Evolutionary conservation across 169 alveolate species (phyloP).

Genomic region (Cryptosporidium sp.): DNA sequence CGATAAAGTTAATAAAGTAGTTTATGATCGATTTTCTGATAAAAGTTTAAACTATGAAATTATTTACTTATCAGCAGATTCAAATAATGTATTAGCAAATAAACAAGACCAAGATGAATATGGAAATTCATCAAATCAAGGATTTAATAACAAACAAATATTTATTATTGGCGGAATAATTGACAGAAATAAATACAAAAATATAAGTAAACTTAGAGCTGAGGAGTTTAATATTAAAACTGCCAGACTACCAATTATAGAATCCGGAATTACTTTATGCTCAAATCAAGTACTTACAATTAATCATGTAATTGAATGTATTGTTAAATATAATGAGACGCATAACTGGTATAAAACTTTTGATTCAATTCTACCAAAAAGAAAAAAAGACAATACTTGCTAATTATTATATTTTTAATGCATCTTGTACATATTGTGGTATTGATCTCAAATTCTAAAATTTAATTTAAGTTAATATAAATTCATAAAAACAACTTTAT

Average conservation of each 20-base stretch:
- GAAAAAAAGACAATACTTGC: conserved; percentile 1
- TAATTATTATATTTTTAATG: conserved; percentile 1
- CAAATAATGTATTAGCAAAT: conserved; percentile 64
- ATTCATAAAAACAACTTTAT: neutral
- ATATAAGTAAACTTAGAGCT: conserved; percentile 74
- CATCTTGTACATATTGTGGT: conserved; percentile 64
- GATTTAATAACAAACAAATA: conserved; percentile 44
- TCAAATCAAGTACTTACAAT: conserved; percentile 60
- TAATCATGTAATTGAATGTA: conserved; percentile 75
- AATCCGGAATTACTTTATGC: conserved; percentile 34
- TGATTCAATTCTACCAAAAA: conserved; percentile 47
- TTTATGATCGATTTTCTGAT: neutral
- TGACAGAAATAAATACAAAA: conserved; percentile 77
- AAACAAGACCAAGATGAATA: neutral
- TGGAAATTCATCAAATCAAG: neutral
- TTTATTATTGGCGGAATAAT: conserved; percentile 79
- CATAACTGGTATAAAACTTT: conserved; percentile 35
- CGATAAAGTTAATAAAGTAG: neutral
- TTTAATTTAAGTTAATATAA: neutral
- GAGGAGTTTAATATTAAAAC: conserved; percentile 72
- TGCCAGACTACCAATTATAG: conserved; percentile 76
- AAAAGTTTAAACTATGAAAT: neutral
- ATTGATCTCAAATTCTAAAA: conserved; percentile 62
- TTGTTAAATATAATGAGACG: conserved; percentile 36
- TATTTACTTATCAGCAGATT: conserved; percentile 78